Conservation (phyloP, 306 rosid genomes). For the Cicer bijugum region DNA sequence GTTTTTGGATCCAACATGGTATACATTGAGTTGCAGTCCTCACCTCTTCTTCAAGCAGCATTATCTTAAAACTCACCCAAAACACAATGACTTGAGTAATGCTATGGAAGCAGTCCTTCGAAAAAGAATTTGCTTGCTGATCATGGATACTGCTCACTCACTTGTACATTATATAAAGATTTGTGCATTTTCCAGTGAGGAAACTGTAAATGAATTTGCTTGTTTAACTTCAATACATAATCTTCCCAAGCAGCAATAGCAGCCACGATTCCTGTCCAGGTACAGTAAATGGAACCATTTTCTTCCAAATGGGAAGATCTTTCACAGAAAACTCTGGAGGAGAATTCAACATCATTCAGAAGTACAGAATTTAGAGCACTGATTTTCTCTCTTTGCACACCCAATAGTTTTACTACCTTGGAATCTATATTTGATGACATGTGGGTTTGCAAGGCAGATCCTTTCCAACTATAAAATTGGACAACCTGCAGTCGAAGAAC, state of each 20-base stretch:
- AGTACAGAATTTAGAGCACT: conserved; percentile 52
- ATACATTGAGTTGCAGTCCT: too few relatives aligned
- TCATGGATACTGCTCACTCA: conserved; percentile 21
- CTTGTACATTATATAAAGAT: conserved; percentile 60
- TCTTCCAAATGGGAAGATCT: conserved; percentile 31
- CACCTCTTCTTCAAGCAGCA: too few relatives aligned
- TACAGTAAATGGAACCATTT: conserved; percentile 39
- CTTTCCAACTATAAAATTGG: conserved; percentile 71
- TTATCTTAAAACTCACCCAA: too few relatives aligned
- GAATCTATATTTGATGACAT: conserved; percentile 31
- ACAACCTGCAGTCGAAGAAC: conserved; percentile 59
- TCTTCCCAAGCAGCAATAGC: conserved; percentile 63
- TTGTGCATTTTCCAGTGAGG: conserved; percentile 69
- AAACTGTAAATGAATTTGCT: conserved; percentile 54
- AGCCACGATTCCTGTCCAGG: conserved; percentile 58
- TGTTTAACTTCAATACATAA: conserved; percentile 50
- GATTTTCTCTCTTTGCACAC: conserved; percentile 48
- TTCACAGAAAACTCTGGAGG: conserved; percentile 48
- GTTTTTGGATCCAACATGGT: too few relatives aligned
- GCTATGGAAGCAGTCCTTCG: too few relatives aligned
- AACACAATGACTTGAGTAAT: too few relatives aligned
- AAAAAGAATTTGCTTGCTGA: too few relatives aligned
- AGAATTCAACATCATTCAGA: conserved; percentile 54
- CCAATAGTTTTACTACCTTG: conserved; percentile 53
- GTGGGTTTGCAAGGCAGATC: conserved; percentile 48